Conservation (phyloP, 495 filamentous ascomycete species). For the Talaromyces wortmannii region DNA sequence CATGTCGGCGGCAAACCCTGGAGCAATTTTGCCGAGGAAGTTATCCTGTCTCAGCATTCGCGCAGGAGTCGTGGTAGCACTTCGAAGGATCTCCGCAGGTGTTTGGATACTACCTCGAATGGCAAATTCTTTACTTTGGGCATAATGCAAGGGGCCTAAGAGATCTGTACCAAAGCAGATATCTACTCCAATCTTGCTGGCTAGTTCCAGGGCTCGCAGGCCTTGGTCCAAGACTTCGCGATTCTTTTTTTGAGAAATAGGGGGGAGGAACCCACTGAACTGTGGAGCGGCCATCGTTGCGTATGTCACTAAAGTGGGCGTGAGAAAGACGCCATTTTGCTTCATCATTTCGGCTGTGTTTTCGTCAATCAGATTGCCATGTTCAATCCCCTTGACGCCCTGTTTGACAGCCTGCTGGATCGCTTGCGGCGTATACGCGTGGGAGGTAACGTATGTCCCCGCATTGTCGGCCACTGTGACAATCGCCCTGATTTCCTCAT, state of each 20-base stretch:
- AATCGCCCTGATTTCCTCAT: conserved; percentile 45
- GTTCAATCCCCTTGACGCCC: conserved; percentile 49
- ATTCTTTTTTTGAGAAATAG: conserved; percentile 36
- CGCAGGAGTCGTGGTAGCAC: conserved; percentile 45
- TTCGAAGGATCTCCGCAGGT: conserved; percentile 35
- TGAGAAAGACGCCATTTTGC: conserved; percentile 37
- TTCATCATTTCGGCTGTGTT: conserved; percentile 42
- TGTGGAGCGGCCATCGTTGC: conserved; percentile 35
- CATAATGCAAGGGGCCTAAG: conserved; percentile 34
- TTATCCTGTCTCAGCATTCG: conserved; percentile 33
- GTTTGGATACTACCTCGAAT: conserved; percentile 36
- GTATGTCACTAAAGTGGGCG: conserved; percentile 48
- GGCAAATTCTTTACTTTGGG: conserved; percentile 44
- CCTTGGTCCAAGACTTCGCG: conserved; percentile 36
- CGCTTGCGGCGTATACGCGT: conserved; percentile 44
- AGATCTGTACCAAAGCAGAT: conserved; percentile 53
- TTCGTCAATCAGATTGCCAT: conserved; percentile 46
- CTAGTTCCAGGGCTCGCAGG: conserved; percentile 34
- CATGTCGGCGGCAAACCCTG: conserved; percentile 35
- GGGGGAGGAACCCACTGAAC: conserved; percentile 35
- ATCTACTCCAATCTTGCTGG: conserved; percentile 37
- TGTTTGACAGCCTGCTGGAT: conserved; percentile 48
- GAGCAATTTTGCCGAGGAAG: conserved; percentile 35
- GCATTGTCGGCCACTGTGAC: conserved; percentile 33
- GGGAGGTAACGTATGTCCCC: conserved; percentile 48